These are phyloP conservation scores for Cryptococcus sp. DNA, from an alignment of 1,284 basidiomycete genomes.

Conservation along the genomic window DNA sequence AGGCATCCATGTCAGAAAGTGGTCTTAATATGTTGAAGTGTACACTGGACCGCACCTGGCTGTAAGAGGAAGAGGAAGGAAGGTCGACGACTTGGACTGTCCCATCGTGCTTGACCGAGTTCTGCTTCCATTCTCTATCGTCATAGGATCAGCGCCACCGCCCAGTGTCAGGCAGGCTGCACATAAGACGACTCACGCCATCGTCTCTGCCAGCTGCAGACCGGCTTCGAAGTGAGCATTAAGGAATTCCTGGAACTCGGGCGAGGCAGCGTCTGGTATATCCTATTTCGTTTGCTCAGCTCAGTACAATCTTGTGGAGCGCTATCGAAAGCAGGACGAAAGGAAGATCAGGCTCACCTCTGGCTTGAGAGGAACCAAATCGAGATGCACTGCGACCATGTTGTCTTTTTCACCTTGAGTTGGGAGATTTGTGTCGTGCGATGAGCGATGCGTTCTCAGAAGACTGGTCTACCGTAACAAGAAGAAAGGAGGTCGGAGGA, in stretches of 20 bases:
- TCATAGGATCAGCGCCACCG: slow-evolving; percentile 1
- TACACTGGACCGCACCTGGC: slow-evolving; percentile 13
- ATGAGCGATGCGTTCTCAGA: too few species aligned
- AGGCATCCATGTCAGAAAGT: too few species aligned
- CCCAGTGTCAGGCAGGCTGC: neutral
- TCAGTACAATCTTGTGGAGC: neutral
- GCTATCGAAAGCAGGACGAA: neutral
- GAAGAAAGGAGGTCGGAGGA: too few species aligned
- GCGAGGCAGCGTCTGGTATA: slow-evolving; percentile 26
- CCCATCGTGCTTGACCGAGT: slow-evolving; percentile 27
- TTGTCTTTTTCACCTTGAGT: neutral
- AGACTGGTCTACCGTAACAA: too few species aligned
- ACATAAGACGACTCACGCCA: slow-evolving; percentile 30
- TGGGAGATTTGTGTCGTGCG: too few species aligned
- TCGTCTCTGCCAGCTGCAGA: slow-evolving; percentile 24
- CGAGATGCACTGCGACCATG: neutral
- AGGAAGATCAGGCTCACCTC: neutral
- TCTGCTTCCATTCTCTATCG: slow-evolving; percentile 34
- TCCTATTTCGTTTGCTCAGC: slow-evolving; percentile 20
- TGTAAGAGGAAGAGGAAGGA: slow-evolving; percentile 18
- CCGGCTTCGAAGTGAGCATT: slow-evolving; percentile 35
- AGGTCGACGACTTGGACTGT: slow-evolving; percentile 33
- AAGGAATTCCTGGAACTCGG: slow-evolving; percentile 36
- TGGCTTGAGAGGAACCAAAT: neutral
- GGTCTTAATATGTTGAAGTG: too few species aligned